These are phyloP conservation scores for Bipolaris oryzae DNA, from an alignment of 2,329 filamentous ascomycete genomes.

Conservation along the genomic window DNA sequence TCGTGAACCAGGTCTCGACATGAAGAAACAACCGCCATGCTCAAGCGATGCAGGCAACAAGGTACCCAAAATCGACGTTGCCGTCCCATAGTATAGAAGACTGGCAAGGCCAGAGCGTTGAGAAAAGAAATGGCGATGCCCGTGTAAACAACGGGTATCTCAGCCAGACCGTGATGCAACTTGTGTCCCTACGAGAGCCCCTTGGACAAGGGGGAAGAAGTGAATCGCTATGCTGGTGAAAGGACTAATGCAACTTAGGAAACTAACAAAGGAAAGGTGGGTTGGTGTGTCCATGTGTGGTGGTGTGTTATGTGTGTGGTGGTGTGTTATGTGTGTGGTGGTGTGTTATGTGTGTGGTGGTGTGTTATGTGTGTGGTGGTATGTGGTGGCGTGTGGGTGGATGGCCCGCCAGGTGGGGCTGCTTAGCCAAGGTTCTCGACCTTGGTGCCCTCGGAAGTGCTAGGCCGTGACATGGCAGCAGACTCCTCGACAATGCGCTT, in stretches of 20 bases:
- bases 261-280: conserved; percentile 31
- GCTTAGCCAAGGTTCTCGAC: conserved; percentile 37
- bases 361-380: conserved; percentile 5
- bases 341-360: too few species aligned
- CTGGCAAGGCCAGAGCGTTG: conserved; percentile 27
- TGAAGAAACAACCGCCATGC: conserved; percentile 39
- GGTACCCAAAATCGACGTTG: conserved; percentile 38
- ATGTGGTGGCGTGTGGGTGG: conserved; percentile 3
- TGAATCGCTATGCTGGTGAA: conserved; percentile 44
- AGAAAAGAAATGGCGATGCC: conserved; percentile 34
- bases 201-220: conserved; percentile 29
- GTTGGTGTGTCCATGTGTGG: conserved; percentile 3
- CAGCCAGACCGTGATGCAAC: conserved; percentile 44
- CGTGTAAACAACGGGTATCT: conserved; percentile 32
- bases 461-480: conserved; percentile 50
- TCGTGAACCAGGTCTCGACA: conserved; percentile 24
- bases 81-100: conserved; percentile 39
- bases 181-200: conserved; percentile 38
- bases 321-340: too few species aligned
- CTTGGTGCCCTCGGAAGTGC: conserved; percentile 43
- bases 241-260: conserved; percentile 36
- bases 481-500: conserved; percentile 86
- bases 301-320: too few species aligned
- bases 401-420: neutral
- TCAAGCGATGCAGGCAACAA: conserved; percentile 27